Base-by-base conservation (phyloP, 306 rosid species). In the Cicer pinnatifidum region DNA sequence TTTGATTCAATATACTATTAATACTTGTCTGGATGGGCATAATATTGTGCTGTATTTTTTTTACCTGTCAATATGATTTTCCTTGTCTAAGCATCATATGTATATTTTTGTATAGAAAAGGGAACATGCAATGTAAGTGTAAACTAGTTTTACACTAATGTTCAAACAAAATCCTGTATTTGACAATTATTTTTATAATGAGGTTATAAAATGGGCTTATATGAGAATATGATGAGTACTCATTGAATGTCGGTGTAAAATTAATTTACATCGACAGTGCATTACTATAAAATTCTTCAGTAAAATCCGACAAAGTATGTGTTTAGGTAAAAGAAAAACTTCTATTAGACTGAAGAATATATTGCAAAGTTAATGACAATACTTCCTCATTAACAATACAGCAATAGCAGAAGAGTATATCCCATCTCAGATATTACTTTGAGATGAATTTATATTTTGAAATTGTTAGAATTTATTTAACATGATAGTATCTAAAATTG, bases 21-120 rank as follows among this genome's bases (percentile, higher is more conserved):
- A 23, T 48, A 6, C 62, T 48, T 57, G 19, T 71, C 44, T 15
- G 11, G 39, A 8, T 46, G n/a, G 13, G 41, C 6, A 52, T 40
- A 13, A 60, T 63, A 65, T 9, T 48, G 53, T 6, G 9, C 43
- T 57, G 20, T 28, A 3, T 41, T 48, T 76, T 61, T 61, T 66
- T 6, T 19, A 50, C 5, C 16, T 76, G 7, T 35, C 12, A 9
- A 28, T 65, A 56, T 50, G 59, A 35, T 60, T 58, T 47, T 73
- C 51, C 33, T 20, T 46, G 71, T 73, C 10, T 23, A 76, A 71
- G 61, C 68, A 33, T 64, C 6, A 6, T 16, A 6, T 72, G 51
- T 8, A 52, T 6, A 50, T 16, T 1, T 52, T 52, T 52, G 33
- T 1, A 52, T 7, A 28, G 33, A 28, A 3, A 28, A 28, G 33